Base-by-base conservation (phyloP, 768 basidiomycete species). In the Tulasnella sp. region DNA sequence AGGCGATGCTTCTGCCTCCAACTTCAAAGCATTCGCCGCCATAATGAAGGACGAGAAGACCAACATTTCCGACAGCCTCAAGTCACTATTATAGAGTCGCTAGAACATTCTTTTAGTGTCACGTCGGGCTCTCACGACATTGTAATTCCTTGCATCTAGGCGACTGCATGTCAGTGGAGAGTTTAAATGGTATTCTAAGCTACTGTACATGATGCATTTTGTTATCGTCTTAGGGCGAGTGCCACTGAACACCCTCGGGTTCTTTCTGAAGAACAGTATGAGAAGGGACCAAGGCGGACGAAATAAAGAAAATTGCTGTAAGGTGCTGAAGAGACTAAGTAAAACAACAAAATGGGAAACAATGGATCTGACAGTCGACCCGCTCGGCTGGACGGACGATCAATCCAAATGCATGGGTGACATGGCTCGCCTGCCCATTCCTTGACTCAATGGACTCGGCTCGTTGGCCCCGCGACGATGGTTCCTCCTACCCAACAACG, bases 1-100 rank as follows among this genome's bases (percentile, higher is more conserved):
- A 88, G 87, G 81, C 17, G 92, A 92, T 76, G 84, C 94, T 1
- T 79, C 81, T 0, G 81, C 82, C 22, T 83, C 88, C 0, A 81
- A 81, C 14, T 97, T 97, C 84, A 91, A 88, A 77, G 80, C 85
- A 1, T 89, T 95, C 77, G 85, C 90, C 5, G 80, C 80, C 3
- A 79, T 91, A 37, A 85, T 95, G 77, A 95, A 93, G 79, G 89
- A 92, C 39, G 89, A 88, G 76, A 92, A 90, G 77, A 85, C 86
- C 5, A 81, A 79, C 3, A 94, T 92, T 0, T 81, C 78, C 59
- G 80, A 79, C 62, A 66, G 80, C 29, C 75, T 83, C 0, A 78
- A 79, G 59, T 77, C 76, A 1, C 71, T 85, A 9, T 67, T 84
- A 22, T 16, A 44, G 52, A 59, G 16, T n/a, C 26, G 26, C 29